Conservation (phyloP, 306 rosid genomes). For the Betula pendula region DNA sequence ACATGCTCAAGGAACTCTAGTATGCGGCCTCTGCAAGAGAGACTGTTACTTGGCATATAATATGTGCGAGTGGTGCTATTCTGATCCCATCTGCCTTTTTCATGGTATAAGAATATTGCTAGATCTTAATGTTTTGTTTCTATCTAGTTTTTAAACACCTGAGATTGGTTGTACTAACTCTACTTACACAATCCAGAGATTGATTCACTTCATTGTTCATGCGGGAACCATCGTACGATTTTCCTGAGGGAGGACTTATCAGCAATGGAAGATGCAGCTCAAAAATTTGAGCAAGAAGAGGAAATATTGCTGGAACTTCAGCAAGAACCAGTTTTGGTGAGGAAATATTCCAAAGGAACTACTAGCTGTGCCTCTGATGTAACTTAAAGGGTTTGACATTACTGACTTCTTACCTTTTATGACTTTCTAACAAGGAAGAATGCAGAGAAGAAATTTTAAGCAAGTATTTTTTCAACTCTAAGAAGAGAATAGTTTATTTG, state of each 20-base stretch:
- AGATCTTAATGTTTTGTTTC: too few relatives aligned
- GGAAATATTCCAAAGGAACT: too few relatives aligned
- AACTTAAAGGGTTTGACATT: too few relatives aligned
- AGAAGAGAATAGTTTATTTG: too few relatives aligned
- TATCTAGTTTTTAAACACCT: too few relatives aligned
- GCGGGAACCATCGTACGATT: conserved; percentile 29
- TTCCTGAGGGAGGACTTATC: conserved; percentile 27
- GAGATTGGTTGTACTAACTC: background rate
- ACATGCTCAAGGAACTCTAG: conserved; percentile 14
- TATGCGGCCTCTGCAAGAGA: conserved; percentile 33
- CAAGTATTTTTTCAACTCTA: too few relatives aligned
- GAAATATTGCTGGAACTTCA: background rate
- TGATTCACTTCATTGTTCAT: conserved; percentile 22
- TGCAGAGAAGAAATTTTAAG: too few relatives aligned
- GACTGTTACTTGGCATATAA: conserved; percentile 41
- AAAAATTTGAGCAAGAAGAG: conserved; percentile 30
- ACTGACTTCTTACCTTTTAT: too few relatives aligned
- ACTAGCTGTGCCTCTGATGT: too few relatives aligned
- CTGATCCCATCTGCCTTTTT: conserved; percentile 40
- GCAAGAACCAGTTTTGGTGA: too few relatives aligned
- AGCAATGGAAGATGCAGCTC: conserved; percentile 37
- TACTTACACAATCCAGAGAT: conserved; percentile 18
- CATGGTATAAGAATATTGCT: conserved; percentile 30
- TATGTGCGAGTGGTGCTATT: conserved; percentile 33
- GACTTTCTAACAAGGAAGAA: too few relatives aligned